These are phyloP conservation scores for Drechslera avenae DNA, from an alignment of 2,329 filamentous ascomycete species.

Conservation along the genomic window DNA sequence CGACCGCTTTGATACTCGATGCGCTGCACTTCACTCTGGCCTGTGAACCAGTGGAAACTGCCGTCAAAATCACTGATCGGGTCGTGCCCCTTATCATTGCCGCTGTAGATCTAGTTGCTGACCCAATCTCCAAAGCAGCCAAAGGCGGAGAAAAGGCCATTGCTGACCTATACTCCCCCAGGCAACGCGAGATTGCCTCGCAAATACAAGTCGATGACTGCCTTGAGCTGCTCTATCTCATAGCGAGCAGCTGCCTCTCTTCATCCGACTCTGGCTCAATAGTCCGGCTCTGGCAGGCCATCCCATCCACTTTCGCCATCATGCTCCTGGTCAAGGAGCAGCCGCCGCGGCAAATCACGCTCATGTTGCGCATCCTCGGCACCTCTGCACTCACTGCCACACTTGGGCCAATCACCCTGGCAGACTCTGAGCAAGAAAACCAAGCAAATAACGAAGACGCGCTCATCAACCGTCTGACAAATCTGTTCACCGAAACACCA, in stretches of 20 bases:
- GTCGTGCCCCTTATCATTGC: constrained; percentile 55
- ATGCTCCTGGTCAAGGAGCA: constrained; percentile 72
- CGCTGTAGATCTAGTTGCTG: constrained; percentile 61
- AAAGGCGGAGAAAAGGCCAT: constrained; percentile 36
- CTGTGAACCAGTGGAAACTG: constrained; percentile 64
- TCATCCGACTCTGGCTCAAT: constrained; percentile 47
- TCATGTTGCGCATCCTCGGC: constrained; percentile 68
- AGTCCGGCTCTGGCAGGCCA: constrained; percentile 67
- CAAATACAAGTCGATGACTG: constrained; percentile 68
- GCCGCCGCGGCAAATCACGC: constrained; percentile 64
- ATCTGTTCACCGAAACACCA: constrained; percentile 64
- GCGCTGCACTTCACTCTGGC: constrained; percentile 68
- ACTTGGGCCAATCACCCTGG: constrained; percentile 67
- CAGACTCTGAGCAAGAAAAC: constrained; percentile 49
- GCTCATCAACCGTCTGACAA: constrained; percentile 67
- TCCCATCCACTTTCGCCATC: constrained; percentile 69
- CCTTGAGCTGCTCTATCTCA: constrained; percentile 68
- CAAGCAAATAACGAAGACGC: constrained; percentile 49
- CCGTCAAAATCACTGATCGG: constrained; percentile 63
- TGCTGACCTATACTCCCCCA: constrained; percentile 39
- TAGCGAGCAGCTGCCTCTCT: constrained; percentile 64
- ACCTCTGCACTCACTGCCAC: constrained; percentile 68
- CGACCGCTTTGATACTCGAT: constrained; percentile 69
- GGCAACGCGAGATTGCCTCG: constrained; percentile 55
- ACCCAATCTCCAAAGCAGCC: constrained; percentile 51